Percentiles rank a stretch among this genome's conserved stretches.
phyloP scores from a whole-genome alignment of 805 yeast species.

The Ogataea ganodermae region DNA sequence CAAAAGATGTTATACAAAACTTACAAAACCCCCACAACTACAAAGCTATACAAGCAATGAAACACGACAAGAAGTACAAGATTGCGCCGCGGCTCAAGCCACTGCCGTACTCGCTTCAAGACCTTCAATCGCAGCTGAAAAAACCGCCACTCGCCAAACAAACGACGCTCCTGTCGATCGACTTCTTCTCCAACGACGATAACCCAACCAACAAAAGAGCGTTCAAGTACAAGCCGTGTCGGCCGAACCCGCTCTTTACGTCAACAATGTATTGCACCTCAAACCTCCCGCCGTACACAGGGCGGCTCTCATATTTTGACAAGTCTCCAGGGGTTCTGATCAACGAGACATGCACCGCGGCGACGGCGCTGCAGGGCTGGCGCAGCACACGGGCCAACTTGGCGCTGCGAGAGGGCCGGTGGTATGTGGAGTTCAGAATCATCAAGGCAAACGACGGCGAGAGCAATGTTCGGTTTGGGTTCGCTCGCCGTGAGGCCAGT shows the following conservation, averaged over 20 bases:
- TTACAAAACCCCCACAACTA: too few relatives aligned
- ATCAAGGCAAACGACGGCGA: conserved; percentile 29
- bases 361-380: conserved; percentile 75
- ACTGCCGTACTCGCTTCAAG: conserved; percentile 35
- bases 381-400: conserved; percentile 73
- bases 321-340: conserved; percentile 59
- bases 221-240: conserved; percentile 77
- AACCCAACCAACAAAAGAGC: conserved; percentile 79
- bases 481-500: conserved; percentile 83
- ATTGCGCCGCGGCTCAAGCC: conserved; percentile 37
- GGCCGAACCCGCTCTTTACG: conserved; percentile 62
- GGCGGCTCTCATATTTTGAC: conserved; percentile 67
- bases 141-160: conserved; percentile 26
- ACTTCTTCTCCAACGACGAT: conserved; percentile 62
- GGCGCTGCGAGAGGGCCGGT: conserved; percentile 73
- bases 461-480: conserved; percentile 72
- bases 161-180: conserved; percentile 7
- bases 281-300: conserved; percentile 67
- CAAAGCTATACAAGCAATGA: too few relatives aligned
- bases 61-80: conserved; percentile 1
- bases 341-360: conserved; percentile 40
- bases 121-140: conserved; percentile 25
- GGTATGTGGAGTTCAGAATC: conserved; percentile 78
- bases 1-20: not conserved
- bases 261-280: conserved; percentile 67